A percentile compares a stretch with the other conserved stretches of the same genome.
Evolutionary conservation across 2,329 filamentous ascomycete genomes (phyloP).

Genomic region (Calonectria hongkongensis): DNA sequence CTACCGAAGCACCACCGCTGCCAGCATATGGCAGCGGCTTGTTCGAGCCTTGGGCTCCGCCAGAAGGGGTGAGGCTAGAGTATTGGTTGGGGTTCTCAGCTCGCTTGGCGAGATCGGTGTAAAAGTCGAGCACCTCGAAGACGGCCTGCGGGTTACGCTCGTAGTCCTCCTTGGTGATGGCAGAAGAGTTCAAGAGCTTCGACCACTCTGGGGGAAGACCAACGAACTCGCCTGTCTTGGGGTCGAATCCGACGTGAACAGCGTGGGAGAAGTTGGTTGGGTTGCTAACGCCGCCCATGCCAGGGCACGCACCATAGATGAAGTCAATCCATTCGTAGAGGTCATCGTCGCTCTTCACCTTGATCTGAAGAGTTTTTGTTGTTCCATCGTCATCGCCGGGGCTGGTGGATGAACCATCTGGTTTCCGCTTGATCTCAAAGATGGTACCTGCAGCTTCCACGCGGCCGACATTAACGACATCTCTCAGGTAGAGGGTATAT

Average conservation of each 20-base stretch:
- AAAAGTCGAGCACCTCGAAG: conserved; percentile 89
- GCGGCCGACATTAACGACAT: conserved; percentile 91
- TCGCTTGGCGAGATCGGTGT: conserved; percentile 87
- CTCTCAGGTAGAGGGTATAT: conserved; percentile 89
- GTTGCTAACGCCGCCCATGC: conserved; percentile 98
- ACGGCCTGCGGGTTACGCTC: conserved; percentile 94
- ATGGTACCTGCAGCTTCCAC: conserved; percentile 94
- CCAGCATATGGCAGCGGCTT: conserved; percentile 76
- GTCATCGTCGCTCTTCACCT: conserved; percentile 96
- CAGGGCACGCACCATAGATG: conserved; percentile 96
- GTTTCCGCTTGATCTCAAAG: conserved; percentile 91
- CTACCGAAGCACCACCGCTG: conserved; percentile 73
- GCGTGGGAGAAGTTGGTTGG: conserved; percentile 98
- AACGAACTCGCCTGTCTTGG: conserved; percentile 94
- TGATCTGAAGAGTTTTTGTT: conserved; percentile 90
- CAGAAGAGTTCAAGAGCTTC: conserved; percentile 94
- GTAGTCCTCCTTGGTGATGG: conserved; percentile 98
- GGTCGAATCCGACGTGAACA: conserved; percentile 98
- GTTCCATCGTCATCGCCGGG: conserved; percentile 87
- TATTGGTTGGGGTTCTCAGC: conserved; percentile 82
- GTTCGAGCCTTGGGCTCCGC: conserved; percentile 69
- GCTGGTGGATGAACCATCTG: conserved; percentile 80
- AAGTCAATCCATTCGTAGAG: conserved; percentile 99
- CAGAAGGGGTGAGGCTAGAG: conserved; percentile 78
- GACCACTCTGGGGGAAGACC: conserved; percentile 98